These are phyloP conservation scores for Polytrichum commune DNA, from an alignment of 225 moss, liverwort and hornwort species.

Conservation along the genomic window DNA sequence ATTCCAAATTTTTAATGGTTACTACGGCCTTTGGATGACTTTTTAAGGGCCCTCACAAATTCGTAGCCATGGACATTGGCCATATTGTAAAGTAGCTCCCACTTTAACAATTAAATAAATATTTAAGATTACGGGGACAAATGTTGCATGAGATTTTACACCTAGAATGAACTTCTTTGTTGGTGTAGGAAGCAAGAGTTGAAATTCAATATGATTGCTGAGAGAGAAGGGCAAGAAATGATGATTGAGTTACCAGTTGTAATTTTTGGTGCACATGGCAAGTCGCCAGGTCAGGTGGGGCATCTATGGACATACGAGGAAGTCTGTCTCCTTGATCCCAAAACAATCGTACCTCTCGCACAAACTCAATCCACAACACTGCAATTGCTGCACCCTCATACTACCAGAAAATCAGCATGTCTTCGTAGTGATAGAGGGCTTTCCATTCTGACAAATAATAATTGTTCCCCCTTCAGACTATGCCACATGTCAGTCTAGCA, in stretches of 20 bases:
- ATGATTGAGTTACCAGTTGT: constrained; percentile 64
- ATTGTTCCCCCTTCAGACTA: too few relatives aligned
- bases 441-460: neutral
- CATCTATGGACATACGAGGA: constrained; percentile 69
- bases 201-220: neutral
- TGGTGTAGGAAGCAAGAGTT: constrained; percentile 1
- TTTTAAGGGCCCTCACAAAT: too few relatives aligned
- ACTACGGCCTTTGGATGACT: too few relatives aligned
- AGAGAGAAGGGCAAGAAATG: neutral
- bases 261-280: constrained; percentile 87
- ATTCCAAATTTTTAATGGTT: too few relatives aligned
- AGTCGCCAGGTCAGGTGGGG: constrained; percentile 61
- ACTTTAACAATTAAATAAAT: too few relatives aligned
- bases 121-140: too few relatives aligned
- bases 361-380: constrained; percentile 94
- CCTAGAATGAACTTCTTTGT: too few relatives aligned
- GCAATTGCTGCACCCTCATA: constrained; percentile 68
- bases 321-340: constrained; percentile 86
- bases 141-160: too few relatives aligned
- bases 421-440: constrained; percentile 5
- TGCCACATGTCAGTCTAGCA: too few relatives aligned
- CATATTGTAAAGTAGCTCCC: too few relatives aligned
- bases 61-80: too few relatives aligned
- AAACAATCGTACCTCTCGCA: constrained; percentile 87
- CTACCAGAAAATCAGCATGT: constrained; percentile 14